Evolutionary conservation across 495 filamentous ascomycete genomes (phyloP).

Genomic region (Aspergillus bertholletiae): DNA sequence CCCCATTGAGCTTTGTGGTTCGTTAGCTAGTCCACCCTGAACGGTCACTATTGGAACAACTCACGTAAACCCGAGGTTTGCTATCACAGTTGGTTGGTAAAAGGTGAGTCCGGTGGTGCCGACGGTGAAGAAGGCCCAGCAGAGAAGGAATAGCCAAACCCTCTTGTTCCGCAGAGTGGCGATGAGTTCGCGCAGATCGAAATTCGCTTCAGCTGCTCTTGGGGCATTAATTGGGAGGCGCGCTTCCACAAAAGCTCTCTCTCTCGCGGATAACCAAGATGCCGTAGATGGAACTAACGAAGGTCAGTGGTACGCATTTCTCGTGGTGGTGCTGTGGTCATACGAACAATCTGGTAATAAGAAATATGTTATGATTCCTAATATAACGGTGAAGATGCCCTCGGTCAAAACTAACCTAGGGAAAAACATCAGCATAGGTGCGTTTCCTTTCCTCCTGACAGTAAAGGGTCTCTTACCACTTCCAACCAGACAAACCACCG

Average conservation of each 20-base stretch:
- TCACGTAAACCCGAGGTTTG: slow-evolving; percentile 41
- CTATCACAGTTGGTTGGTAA: slow-evolving; percentile 43
- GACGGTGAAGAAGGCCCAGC: slow-evolving; percentile 39
- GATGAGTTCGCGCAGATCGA: slow-evolving; percentile 31
- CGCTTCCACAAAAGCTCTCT: slow-evolving; percentile 41
- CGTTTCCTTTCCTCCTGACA: no score
- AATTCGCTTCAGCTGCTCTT: slow-evolving; percentile 33
- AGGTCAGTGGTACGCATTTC: no score
- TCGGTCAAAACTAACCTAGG: slow-evolving; percentile 36
- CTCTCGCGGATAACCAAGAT: slow-evolving; percentile 36
- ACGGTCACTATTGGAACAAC: no score
- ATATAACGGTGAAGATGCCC: slow-evolving; percentile 31
- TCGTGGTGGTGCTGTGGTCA: no score
- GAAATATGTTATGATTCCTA: slow-evolving; percentile 32
- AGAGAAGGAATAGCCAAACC: slow-evolving; percentile 21
- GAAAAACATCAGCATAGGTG: background rate
- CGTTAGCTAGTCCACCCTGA: no score
- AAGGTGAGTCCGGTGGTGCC: slow-evolving; percentile 37
- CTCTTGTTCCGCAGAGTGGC: slow-evolving; percentile 26
- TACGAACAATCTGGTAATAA: slow-evolving; percentile 38
- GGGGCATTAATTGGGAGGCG: slow-evolving; percentile 36
- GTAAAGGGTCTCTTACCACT: slow-evolving; percentile 39
- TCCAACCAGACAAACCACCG: slow-evolving; percentile 37
- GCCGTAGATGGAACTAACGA: slow-evolving; percentile 34
- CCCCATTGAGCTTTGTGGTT: no score